Evolutionary conservation across 2,329 filamentous ascomycete genomes (phyloP), one percentile per base, ranked within the genome.

Genomic region (Hypoxylon sp.): DNA sequence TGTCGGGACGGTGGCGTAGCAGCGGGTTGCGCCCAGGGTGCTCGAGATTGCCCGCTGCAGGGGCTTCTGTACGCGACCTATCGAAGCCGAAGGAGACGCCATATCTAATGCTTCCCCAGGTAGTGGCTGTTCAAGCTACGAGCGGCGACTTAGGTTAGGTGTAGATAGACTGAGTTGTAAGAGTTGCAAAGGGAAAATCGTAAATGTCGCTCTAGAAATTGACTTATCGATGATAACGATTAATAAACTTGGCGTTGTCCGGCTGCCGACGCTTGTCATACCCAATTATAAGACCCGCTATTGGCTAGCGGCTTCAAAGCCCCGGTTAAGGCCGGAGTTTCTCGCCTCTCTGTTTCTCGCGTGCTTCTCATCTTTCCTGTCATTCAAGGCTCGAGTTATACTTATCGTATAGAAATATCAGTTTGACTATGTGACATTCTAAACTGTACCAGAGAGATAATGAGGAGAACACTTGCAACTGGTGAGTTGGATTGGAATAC

Each of bases 1-100:
- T 56, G 58, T 67, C 55, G 70, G 69, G 57, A 71, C 61, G 31
- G 70, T 72, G 31, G 70, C 70, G 63, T 72, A 72, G 9, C 66
- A 62, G 29, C 70, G 63, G 37, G 45, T 41, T 17, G 62, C 54
- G 13, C 27, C 48, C 35, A 58, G 43, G 8, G 70, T 58, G 13
- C 60, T 63, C 31, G 65, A 57, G 10, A 72, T 53, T 35, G 57
- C 70, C 46, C 70, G 68, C 53, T 66, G 71, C 3, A 73, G 43
- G 10, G 70, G 70, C 20, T 64, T 65, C 40, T 68, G 64, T 11
- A 71, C 48, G 50, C 69, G 66, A 53, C 68, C 63, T 26, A 72
- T 47, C 6, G 68, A 64, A 10, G 65, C 56, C n/a, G 69, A 65
- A 11, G 66, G 41, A 15, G 69, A 67, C 23, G 66, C 65, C 70